phyloP scores from a whole-genome alignment of 352 stramenopile species.

The Globisporangium irregulare region DNA sequence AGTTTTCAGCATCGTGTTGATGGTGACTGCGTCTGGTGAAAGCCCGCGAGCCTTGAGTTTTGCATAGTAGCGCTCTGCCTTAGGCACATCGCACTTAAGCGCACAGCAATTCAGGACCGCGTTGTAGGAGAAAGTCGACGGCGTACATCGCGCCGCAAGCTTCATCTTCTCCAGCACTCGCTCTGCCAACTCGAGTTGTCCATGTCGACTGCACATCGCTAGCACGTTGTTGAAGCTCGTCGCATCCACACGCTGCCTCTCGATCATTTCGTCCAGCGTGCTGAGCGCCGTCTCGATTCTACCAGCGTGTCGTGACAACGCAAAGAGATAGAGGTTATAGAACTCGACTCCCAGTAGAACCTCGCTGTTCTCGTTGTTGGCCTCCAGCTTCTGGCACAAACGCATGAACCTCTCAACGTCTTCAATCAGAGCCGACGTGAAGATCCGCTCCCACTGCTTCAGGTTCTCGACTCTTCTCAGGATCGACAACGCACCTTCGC shows the following conservation, averaged over 20 bases:
- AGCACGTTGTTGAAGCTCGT: slow-evolving; percentile 40
- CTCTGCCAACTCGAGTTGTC: slow-evolving; percentile 27
- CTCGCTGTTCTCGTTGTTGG: neutral
- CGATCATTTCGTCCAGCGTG: slow-evolving; percentile 40
- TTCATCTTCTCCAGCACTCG: slow-evolving; percentile 39
- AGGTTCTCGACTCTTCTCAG: slow-evolving; percentile 7
- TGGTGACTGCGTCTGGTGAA: slow-evolving; percentile 33
- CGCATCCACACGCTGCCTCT: slow-evolving; percentile 11
- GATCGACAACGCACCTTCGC: neutral
- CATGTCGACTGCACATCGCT: slow-evolving; percentile 32
- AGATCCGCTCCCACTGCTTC: slow-evolving; percentile 20
- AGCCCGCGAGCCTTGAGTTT: slow-evolving; percentile 33
- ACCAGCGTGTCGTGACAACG: slow-evolving; percentile 4
- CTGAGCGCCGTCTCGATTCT: slow-evolving; percentile 26
- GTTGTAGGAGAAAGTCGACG: slow-evolving; percentile 33
- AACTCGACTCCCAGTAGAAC: slow-evolving; percentile 7
- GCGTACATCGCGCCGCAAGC: slow-evolving; percentile 1
- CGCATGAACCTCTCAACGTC: slow-evolving; percentile 16
- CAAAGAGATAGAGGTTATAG: slow-evolving; percentile 18
- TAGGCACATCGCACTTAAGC: slow-evolving; percentile 22
- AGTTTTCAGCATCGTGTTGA: slow-evolving; percentile 56
- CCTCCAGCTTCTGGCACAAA: slow-evolving; percentile 8
- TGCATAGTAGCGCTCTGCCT: slow-evolving; percentile 31
- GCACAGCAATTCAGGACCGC: slow-evolving; percentile 46
- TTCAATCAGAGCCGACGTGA: neutral